Conservation (phyloP, 805 yeast species). For the Saturnispora galanensis region DNA sequence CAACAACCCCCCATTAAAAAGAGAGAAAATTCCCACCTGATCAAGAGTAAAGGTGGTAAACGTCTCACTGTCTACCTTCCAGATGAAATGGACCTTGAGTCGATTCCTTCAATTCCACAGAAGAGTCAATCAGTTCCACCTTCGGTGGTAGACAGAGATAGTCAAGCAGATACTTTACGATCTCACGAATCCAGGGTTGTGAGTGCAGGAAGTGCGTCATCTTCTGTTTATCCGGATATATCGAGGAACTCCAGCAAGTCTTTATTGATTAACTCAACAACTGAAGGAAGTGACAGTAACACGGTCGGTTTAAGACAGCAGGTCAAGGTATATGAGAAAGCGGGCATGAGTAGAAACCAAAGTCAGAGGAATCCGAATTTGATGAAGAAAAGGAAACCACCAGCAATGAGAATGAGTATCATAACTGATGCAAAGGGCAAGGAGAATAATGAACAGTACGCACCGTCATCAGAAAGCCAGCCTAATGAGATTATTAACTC, state of each 20-base stretch:
- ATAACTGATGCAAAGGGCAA: neutral
- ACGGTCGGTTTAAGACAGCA: conserved; percentile 2
- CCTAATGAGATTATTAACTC: neutral
- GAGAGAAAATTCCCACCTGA: neutral
- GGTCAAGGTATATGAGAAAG: neutral
- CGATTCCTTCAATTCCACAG: too few relatives aligned
- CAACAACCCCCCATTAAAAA: neutral
- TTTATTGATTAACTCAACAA: conserved; percentile 1
- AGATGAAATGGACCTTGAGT: conserved; percentile 1
- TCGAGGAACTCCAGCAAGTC: conserved; percentile 4
- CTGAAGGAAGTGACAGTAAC: neutral
- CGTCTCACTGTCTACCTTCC: conserved; percentile 7
- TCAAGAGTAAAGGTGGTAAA: conserved; percentile 3
- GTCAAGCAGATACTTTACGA: neutral
- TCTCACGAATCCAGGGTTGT: neutral
- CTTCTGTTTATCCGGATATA: conserved; percentile 9
- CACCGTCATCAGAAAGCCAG: neutral
- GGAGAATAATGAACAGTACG: conserved; percentile 3
- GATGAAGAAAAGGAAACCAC: conserved; percentile 10
- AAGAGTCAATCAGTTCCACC: too few relatives aligned
- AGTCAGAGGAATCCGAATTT: conserved; percentile 9
- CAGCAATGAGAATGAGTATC: conserved; percentile 1
- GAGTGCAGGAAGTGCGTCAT: conserved; percentile 4
- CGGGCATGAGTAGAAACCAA: neutral
- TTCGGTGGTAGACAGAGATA: neutral